Conservation (phyloP, 768 basidiomycete species). For the Symmetrospora coprosmae region DNA sequence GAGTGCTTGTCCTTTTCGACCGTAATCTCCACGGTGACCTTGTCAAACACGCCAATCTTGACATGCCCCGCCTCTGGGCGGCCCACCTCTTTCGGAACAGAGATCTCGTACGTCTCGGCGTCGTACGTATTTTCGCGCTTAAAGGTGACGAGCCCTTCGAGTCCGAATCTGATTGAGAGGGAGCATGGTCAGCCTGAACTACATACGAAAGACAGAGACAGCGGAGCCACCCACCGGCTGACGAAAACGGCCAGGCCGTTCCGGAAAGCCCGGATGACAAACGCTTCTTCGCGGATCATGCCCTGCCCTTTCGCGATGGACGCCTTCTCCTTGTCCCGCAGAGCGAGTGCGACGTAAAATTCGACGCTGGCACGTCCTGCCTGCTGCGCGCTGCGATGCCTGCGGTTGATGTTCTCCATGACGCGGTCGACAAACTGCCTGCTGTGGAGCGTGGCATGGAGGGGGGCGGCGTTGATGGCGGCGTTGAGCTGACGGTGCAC, state of each 20-base stretch:
- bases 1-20: constrained; percentile 54
- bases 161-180: constrained; percentile 53
- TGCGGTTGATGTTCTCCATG: constrained; percentile 69
- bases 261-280: constrained; percentile 81
- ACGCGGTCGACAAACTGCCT: constrained; percentile 75
- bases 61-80: constrained; percentile 39
- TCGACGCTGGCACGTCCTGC: constrained; percentile 91
- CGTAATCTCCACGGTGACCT: constrained; percentile 72
- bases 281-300: constrained; percentile 62
- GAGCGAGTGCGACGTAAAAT: constrained; percentile 86
- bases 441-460: constrained; percentile 77
- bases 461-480: constrained; percentile 64
- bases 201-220: not conserved
- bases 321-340: constrained; percentile 39
- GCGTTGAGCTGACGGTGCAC: constrained; percentile 86
- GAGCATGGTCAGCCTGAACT: not conserved
- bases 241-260: constrained; percentile 97
- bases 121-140: constrained; percentile 79
- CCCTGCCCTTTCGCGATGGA: constrained; percentile 35
- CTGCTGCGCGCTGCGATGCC: constrained; percentile 95
- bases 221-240: constrained; percentile 52
- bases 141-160: constrained; percentile 90
- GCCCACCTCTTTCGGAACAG: constrained; percentile 43
- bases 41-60: constrained; percentile 78
- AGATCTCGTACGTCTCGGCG: constrained; percentile 73